phyloP scores from a whole-genome alignment of 495 filamentous ascomycete species.

The Penicillium fimorum region DNA sequence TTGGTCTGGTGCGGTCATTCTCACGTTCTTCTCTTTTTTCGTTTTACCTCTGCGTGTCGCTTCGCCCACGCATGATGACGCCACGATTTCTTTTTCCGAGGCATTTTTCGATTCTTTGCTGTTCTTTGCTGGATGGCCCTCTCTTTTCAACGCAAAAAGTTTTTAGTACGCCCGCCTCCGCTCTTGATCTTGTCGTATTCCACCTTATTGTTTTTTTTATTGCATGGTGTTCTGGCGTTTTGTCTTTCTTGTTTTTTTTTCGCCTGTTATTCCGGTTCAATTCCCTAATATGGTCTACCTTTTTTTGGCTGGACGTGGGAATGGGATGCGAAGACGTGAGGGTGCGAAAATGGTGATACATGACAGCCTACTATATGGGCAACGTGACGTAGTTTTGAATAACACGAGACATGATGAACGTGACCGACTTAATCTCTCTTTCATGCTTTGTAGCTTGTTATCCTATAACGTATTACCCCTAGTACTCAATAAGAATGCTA shows the following conservation, averaged over 20 bases:
- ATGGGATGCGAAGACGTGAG: slow-evolving; percentile 3
- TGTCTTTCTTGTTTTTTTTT: slow-evolving; percentile 6
- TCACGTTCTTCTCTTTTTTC: slow-evolving; percentile 9
- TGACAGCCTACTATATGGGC: slow-evolving; percentile 8
- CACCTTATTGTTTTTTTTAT: slow-evolving; percentile 24
- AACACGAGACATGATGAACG: slow-evolving; percentile 10
- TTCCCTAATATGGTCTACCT: not conserved
- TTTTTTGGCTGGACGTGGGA: not conserved
- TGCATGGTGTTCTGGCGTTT: slow-evolving; percentile 30
- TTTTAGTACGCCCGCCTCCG: slow-evolving; percentile 28
- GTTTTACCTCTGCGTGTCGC: slow-evolving; percentile 2
- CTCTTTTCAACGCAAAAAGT: slow-evolving; percentile 23
- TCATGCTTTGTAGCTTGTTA: not conserved
- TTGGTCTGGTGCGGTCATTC: slow-evolving; percentile 9
- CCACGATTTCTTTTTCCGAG: slow-evolving; percentile 22
- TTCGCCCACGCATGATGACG: slow-evolving; percentile 28
- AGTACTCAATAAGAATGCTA: not conserved
- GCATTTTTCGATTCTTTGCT: slow-evolving; percentile 33
- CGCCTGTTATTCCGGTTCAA: slow-evolving; percentile 10
- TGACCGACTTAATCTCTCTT: not conserved
- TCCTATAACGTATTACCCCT: not conserved
- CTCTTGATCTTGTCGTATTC: slow-evolving; percentile 23
- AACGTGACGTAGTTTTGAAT: slow-evolving; percentile 10
- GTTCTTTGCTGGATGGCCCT: slow-evolving; percentile 18
- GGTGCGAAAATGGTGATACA: slow-evolving; percentile 12